A percentile compares a stretch with the other conserved stretches of the same genome.
phyloP scores from a whole-genome alignment of 164 flowering plant genomes.

The Amborella trichopoda region DNA sequence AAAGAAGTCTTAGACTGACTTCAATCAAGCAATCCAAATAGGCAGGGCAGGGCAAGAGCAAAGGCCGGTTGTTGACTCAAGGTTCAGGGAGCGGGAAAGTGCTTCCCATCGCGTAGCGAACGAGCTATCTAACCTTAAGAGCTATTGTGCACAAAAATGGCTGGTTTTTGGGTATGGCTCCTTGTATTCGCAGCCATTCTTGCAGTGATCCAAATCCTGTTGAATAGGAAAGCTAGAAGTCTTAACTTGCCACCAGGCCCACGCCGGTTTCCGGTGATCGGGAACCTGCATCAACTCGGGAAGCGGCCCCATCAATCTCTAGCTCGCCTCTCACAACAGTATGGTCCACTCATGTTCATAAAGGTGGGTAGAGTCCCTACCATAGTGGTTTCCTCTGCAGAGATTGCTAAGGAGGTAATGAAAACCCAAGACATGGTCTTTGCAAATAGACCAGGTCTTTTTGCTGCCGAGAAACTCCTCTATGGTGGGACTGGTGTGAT shows the following conservation, averaged over 20 bases:
- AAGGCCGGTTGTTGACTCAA: too few species aligned
- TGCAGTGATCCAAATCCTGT: too few species aligned
- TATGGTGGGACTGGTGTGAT: not conserved
- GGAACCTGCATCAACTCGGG: not conserved
- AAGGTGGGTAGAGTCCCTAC: not conserved
- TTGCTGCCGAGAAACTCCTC: not conserved
- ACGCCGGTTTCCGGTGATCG: not conserved
- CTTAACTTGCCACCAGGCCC: conserved; percentile 1
- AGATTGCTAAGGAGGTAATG: not conserved
- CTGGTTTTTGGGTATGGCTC: too few species aligned
- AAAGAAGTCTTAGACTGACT: too few species aligned
- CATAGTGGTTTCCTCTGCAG: not conserved
- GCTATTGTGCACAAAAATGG: too few species aligned
- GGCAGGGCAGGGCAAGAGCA: too few species aligned
- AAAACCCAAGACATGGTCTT: not conserved
- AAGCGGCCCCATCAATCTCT: not conserved
- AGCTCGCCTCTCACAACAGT: not conserved
- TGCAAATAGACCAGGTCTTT: not conserved
- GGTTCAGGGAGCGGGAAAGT: too few species aligned
- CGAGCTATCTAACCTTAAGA: too few species aligned
- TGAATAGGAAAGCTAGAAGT: too few species aligned
- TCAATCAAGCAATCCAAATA: too few species aligned
- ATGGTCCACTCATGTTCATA: not conserved
- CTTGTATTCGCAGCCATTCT: too few species aligned
- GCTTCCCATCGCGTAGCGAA: too few species aligned